Evolutionary conservation across 2,329 filamentous ascomycete genomes (phyloP).

Genomic region (Colletotrichum gloeosporioides): DNA sequence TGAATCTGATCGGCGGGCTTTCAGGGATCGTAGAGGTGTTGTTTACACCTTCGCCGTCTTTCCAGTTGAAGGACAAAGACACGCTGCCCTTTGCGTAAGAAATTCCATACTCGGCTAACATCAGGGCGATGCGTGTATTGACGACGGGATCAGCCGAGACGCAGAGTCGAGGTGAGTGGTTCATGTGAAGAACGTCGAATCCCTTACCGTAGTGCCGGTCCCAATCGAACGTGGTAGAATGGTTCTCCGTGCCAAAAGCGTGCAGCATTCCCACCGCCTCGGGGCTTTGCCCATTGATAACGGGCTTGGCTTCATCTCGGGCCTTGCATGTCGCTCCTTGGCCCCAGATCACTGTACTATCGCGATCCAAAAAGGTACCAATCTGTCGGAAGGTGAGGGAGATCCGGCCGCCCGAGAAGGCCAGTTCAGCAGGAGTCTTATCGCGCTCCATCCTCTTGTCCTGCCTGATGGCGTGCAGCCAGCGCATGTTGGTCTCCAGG

Average conservation of each 20-base stretch:
- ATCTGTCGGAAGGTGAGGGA: slow-evolving; percentile 92
- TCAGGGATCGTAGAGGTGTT: slow-evolving; percentile 24
- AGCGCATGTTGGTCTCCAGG: slow-evolving; percentile 79
- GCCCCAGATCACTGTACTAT: slow-evolving; percentile 81
- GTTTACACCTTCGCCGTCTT: slow-evolving; percentile 21
- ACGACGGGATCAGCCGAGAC: slow-evolving; percentile 49
- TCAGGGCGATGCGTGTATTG: slow-evolving; percentile 55
- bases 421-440: slow-evolving; percentile 73
- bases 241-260: slow-evolving; percentile 88
- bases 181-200: slow-evolving; percentile 82
- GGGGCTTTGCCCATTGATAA: slow-evolving; percentile 72
- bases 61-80: slow-evolving; percentile 31
- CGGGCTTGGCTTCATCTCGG: slow-evolving; percentile 60
- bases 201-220: slow-evolving; percentile 75
- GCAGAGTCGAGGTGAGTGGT: slow-evolving; percentile 55
- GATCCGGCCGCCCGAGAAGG: slow-evolving; percentile 79
- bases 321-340: slow-evolving; percentile 82
- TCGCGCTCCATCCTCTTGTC: slow-evolving; percentile 77
- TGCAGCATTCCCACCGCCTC: slow-evolving; percentile 73
- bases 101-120: slow-evolving; percentile 54
- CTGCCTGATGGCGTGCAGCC: slow-evolving; percentile 90
- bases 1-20: slow-evolving; percentile 49
- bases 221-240: slow-evolving; percentile 76
- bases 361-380: slow-evolving; percentile 77
- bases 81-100: slow-evolving; percentile 52